These are phyloP conservation scores for Skeletonema potamos DNA, from an alignment of 108 stramenopile genomes.

Conservation along the genomic window DNA sequence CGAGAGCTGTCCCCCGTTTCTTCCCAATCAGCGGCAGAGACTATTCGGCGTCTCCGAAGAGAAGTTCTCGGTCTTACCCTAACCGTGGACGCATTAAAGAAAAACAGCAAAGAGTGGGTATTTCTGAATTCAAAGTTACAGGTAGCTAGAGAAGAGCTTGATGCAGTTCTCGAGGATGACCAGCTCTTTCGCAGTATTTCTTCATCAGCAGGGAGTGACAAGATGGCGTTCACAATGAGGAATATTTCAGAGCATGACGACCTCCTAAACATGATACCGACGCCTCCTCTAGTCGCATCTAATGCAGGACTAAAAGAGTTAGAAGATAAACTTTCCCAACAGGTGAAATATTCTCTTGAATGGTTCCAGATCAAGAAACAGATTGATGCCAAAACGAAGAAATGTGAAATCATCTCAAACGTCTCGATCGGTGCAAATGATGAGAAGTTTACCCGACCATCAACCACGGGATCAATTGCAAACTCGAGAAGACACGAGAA, in stretches of 20 bases:
- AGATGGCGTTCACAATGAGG: not conserved
- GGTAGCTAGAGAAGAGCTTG: constrained; percentile 23
- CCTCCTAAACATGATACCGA: not conserved
- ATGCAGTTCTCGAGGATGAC: constrained; percentile 16
- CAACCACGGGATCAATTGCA: not conserved
- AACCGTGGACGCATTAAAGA: constrained; percentile 7
- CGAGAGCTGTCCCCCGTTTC: constrained; percentile 7
- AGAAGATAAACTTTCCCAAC: not conserved
- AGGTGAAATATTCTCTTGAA: not conserved
- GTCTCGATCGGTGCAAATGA: not conserved
- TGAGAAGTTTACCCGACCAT: not conserved
- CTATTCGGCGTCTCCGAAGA: constrained; percentile 9
- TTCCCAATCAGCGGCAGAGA: constrained; percentile 11
- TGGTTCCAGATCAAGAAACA: not conserved
- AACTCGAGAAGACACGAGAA: not conserved
- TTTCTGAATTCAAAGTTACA: constrained; percentile 11
- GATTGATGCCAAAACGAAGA: not conserved
- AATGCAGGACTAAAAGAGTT: not conserved
- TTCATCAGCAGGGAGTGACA: not conserved
- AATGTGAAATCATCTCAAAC: not conserved
- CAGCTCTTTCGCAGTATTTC: constrained; percentile 1
- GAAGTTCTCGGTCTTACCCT: constrained; percentile 14
- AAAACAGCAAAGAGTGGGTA: constrained; percentile 18
- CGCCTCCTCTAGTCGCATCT: not conserved
- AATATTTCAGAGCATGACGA: not conserved